Conservation (phyloP, 2,329 filamentous ascomycete genomes). For the Fusarium hostae region DNA sequence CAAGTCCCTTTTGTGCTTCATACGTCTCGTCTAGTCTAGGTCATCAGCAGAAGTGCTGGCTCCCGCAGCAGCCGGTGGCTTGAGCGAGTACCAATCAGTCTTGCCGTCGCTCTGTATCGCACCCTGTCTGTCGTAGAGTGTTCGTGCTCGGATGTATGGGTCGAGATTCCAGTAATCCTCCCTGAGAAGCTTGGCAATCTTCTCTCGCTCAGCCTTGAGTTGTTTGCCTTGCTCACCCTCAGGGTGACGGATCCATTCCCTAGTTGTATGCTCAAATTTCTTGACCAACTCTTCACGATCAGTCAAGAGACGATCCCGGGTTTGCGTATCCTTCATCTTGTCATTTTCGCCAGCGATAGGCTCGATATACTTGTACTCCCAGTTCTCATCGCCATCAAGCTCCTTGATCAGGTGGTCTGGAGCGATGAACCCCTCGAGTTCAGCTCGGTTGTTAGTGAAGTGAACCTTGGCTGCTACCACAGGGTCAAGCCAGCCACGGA, state of each 20-base stretch:
- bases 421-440: slow-evolving; percentile 81
- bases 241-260: slow-evolving; percentile 73
- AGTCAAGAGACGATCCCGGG: slow-evolving; percentile 70
- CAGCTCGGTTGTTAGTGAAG: slow-evolving; percentile 85
- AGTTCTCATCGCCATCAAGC: slow-evolving; percentile 86
- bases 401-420: slow-evolving; percentile 79
- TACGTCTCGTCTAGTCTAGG: slow-evolving; percentile 53
- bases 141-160: slow-evolving; percentile 83
- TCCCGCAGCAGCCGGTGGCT: slow-evolving; percentile 22
- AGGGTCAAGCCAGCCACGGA: slow-evolving; percentile 95
- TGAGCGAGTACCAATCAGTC: slow-evolving; percentile 73
- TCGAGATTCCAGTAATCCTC: slow-evolving; percentile 91
- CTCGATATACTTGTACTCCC: slow-evolving; percentile 85
- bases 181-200: slow-evolving; percentile 71
- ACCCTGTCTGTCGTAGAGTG: slow-evolving; percentile 85
- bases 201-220: slow-evolving; percentile 67
- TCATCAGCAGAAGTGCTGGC: slow-evolving; percentile 56
- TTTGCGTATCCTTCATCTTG: slow-evolving; percentile 72
- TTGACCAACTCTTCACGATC: slow-evolving; percentile 74
- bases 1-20: slow-evolving; percentile 12
- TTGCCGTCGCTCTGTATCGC: slow-evolving; percentile 74
- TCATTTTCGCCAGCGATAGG: slow-evolving; percentile 81
- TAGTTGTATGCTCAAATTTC: slow-evolving; percentile 78
- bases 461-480: slow-evolving; percentile 95
- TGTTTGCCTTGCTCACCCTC: slow-evolving; percentile 57